Conservation (phyloP, 805 yeast species). For the Clavispora carvajalis region DNA sequence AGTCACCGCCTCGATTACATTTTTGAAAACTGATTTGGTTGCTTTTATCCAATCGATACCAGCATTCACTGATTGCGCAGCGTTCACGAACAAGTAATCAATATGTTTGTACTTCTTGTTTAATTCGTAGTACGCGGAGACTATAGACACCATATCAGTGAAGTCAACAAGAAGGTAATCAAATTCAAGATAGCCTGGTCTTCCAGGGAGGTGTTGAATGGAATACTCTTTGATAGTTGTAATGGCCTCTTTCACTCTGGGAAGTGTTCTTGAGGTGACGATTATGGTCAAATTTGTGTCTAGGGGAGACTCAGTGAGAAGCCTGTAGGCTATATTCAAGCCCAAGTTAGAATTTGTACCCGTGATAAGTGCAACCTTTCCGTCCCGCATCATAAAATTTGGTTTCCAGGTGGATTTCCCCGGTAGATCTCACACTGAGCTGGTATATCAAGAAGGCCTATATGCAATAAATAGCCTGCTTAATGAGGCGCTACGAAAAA, state of each 20-base stretch:
- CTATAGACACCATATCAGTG: constrained; percentile 79
- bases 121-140: constrained; percentile 70
- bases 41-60: constrained; percentile 90
- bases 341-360: constrained; percentile 68
- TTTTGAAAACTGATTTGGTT: constrained; percentile 52
- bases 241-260: constrained; percentile 76
- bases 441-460: not conserved
- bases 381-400: constrained; percentile 13
- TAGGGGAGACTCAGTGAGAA: constrained; percentile 55
- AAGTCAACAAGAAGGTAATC: constrained; percentile 91
- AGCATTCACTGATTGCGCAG: constrained; percentile 82
- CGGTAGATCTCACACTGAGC: not conserved
- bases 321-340: constrained; percentile 73
- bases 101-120: constrained; percentile 57
- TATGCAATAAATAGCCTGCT: not conserved
- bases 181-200: constrained; percentile 63
- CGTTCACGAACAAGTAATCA: constrained; percentile 78
- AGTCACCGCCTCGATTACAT: constrained; percentile 82
- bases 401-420: not conserved
- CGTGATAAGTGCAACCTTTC: constrained; percentile 36
- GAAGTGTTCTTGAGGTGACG: constrained; percentile 84
- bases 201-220: constrained; percentile 20
- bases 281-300: constrained; percentile 64
- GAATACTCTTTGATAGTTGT: constrained; percentile 36
- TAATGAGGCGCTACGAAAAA: not conserved